phyloP scores from a whole-genome alignment of 2,329 filamentous ascomycete species.

The Epichloe sibirici region DNA sequence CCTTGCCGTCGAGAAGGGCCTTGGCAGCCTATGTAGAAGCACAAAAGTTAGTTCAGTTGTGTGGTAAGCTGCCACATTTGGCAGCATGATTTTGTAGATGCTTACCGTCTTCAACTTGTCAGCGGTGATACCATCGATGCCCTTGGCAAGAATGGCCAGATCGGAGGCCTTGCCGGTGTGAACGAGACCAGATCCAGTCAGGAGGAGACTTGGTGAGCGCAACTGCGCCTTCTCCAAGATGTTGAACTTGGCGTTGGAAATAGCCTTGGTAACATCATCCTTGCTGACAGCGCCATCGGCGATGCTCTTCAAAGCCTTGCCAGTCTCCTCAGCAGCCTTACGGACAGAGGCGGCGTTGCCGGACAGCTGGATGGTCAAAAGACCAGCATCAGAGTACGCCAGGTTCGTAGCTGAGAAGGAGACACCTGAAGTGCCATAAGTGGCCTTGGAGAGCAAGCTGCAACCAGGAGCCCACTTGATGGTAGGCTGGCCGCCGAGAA shows the following conservation, averaged over 20 bases:
- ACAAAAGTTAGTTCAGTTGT: constrained; percentile 9
- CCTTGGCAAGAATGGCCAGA: constrained; percentile 66
- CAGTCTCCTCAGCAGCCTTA: constrained; percentile 61
- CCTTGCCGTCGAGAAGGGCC: constrained; percentile 75
- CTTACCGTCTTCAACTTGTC: constrained; percentile 79
- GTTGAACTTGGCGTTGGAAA: constrained; percentile 87
- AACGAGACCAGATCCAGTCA: constrained; percentile 74
- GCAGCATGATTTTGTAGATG: constrained; percentile 10
- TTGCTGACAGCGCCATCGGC: constrained; percentile 62
- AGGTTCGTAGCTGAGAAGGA: constrained; percentile 63
- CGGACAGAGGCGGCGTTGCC: constrained; percentile 64
- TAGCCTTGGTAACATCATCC: constrained; percentile 84
- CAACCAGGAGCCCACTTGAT: constrained; percentile 97
- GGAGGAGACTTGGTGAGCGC: constrained; percentile 63
- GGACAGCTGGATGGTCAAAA: constrained; percentile 70
- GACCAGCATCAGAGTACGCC: constrained; percentile 87
- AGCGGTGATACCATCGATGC: constrained; percentile 67
- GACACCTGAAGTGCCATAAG: constrained; percentile 52
- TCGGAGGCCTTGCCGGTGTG: constrained; percentile 74
- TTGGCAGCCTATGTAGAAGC: constrained; percentile 65
- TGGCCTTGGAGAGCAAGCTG: constrained; percentile 74
- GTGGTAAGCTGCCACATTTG: background rate
- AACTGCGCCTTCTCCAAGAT: constrained; percentile 73
- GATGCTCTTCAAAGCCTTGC: constrained; percentile 72
- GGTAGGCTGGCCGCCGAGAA: constrained; percentile 79